These are phyloP conservation scores for Sideroxylon spinosum DNA, from an alignment of 179 eudicot species.

Conservation along the genomic window DNA sequence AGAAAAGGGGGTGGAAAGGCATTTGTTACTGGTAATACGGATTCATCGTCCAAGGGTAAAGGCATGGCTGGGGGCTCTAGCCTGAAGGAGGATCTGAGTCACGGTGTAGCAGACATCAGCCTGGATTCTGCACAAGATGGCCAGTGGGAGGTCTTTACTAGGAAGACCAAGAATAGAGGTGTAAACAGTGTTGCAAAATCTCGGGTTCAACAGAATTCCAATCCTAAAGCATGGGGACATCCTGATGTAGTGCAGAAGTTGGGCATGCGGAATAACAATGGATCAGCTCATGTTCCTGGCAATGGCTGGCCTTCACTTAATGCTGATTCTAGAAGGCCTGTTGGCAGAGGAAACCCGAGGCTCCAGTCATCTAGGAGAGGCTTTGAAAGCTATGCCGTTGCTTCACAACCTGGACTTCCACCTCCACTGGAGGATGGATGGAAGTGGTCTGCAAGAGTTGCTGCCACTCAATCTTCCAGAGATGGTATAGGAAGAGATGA, in stretches of 20 bases:
- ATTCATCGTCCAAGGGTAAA: slow-evolving; percentile 22
- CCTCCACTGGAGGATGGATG: slow-evolving; percentile 45
- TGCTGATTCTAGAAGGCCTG: slow-evolving; percentile 27
- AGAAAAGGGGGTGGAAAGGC: slow-evolving; percentile 21
- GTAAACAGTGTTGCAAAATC: slow-evolving; percentile 31
- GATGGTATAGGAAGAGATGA: slow-evolving; percentile 17
- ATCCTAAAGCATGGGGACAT: slow-evolving; percentile 50
- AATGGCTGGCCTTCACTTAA: slow-evolving; percentile 22
- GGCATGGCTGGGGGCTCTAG: slow-evolving; percentile 2
- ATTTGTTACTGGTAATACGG: slow-evolving; percentile 12
- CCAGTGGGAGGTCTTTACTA: slow-evolving; percentile 41
- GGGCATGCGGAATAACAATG: slow-evolving; percentile 26
- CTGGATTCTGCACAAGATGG: slow-evolving; percentile 42
- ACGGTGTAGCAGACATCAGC: slow-evolving; percentile 34
- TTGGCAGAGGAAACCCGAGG: slow-evolving; percentile 38
- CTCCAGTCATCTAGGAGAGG: slow-evolving; percentile 16
- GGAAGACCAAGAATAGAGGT: slow-evolving; percentile 42
- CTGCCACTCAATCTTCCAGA: slow-evolving; percentile 24
- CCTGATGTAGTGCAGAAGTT: slow-evolving; percentile 32
- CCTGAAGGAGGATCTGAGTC: slow-evolving; percentile 30
- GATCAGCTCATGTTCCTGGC: slow-evolving; percentile 29
- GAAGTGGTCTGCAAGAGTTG: slow-evolving; percentile 32
- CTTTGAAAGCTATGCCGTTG: slow-evolving; percentile 9
- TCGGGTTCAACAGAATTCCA: slow-evolving; percentile 30
- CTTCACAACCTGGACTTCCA: slow-evolving; percentile 24